Evolutionary conservation across 345 rosid species (phyloP).

Genomic region (Lepidium aucheri): DNA sequence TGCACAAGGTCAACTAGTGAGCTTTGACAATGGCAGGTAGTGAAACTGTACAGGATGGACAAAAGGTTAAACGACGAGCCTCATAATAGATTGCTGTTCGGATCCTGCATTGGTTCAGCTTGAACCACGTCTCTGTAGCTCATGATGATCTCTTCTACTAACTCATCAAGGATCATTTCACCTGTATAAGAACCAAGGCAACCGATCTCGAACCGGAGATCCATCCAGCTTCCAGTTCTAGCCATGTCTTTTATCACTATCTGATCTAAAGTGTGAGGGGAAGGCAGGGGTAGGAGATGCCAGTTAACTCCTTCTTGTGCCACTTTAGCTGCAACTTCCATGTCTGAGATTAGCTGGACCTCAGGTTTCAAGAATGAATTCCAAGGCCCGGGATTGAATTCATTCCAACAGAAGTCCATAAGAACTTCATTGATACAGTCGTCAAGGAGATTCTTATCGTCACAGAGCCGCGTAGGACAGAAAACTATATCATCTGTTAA

Average conservation of each 20-base stretch:
- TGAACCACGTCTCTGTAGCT: conserved; percentile 22
- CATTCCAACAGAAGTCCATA: conserved; percentile 32
- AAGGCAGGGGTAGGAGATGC: conserved; percentile 61
- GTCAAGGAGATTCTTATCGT: conserved; percentile 46
- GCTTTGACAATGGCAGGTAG: conserved; percentile 10
- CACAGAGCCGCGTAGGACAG: conserved; percentile 43
- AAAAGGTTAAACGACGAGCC: conserved; percentile 1
- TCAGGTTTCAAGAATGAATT: conserved; percentile 44
- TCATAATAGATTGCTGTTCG: not conserved
- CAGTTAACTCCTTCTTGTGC: conserved; percentile 61
- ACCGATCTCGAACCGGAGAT: conserved; percentile 45
- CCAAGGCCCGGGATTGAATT: conserved; percentile 48
- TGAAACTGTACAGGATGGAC: conserved; percentile 22
- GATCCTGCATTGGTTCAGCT: conserved; percentile 7
- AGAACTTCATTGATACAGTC: conserved; percentile 79
- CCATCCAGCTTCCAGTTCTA: conserved; percentile 68
- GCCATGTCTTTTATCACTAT: conserved; percentile 75
- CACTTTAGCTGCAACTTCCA: conserved; percentile 37
- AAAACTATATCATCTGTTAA: conserved; percentile 41
- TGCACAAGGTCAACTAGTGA: conserved; percentile 17
- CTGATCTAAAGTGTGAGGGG: conserved; percentile 70
- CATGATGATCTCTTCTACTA: conserved; percentile 46
- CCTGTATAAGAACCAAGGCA: conserved; percentile 37
- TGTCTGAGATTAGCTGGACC: conserved; percentile 42
- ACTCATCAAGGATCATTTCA: conserved; percentile 55